Conservation (phyloP, 1,284 basidiomycete genomes). For the Sphaerobolus stellatus region DNA sequence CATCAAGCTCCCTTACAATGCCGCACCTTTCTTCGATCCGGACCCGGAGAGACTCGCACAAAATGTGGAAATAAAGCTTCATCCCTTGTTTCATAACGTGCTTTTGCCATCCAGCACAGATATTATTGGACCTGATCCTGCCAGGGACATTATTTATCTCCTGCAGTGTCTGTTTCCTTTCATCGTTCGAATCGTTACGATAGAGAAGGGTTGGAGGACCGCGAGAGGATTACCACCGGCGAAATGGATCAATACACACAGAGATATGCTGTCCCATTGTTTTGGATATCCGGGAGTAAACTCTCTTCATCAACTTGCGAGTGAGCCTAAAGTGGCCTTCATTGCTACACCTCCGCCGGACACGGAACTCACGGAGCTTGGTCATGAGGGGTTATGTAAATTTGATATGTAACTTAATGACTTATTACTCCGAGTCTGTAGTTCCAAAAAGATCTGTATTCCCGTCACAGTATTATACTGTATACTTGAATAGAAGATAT, state of each 20-base stretch:
- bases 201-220: constrained; percentile 70
- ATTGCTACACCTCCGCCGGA: constrained; percentile 25
- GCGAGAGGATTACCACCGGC: constrained; percentile 73
- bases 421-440: too few species aligned
- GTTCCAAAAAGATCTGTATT: too few species aligned
- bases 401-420: too few species aligned
- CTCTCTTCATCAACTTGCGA: constrained; percentile 69
- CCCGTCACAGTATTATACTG: too few species aligned
- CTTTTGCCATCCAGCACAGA: constrained; percentile 76
- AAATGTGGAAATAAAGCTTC: too few species aligned
- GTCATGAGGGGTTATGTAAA: too few species aligned
- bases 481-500: too few species aligned
- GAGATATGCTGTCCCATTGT: constrained; percentile 61
- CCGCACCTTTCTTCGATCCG: constrained; percentile 79
- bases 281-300: constrained; percentile 75
- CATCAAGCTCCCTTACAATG: constrained; percentile 73
- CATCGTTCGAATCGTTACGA: constrained; percentile 70
- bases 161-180: constrained; percentile 80
- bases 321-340: constrained; percentile 66
- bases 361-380: too few species aligned
- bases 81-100: constrained; percentile 82
- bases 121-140: constrained; percentile 70
- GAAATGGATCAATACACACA: constrained; percentile 70
- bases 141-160: constrained; percentile 74
- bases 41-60: too few species aligned